Percentiles rank a stretch among this genome's conserved stretches.
Evolutionary conservation across 1,284 basidiomycete species (phyloP).

Genomic region (Quambalaria eucalypti): DNA sequence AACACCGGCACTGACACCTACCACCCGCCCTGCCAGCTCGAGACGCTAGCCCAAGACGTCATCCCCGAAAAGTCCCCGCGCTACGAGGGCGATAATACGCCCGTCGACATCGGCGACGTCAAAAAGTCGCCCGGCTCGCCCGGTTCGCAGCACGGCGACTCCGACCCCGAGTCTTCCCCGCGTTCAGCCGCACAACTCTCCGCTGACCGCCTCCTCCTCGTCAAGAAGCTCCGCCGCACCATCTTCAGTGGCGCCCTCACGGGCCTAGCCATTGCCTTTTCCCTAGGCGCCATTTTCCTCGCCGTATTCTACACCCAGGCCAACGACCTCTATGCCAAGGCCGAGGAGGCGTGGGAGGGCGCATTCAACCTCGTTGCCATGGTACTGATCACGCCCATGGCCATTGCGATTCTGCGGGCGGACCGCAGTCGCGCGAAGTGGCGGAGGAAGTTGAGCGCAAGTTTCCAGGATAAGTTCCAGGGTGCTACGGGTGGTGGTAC

Average conservation of each 20-base stretch:
- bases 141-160: no score
- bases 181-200: constrained; percentile 7
- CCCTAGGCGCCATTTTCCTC: constrained; percentile 40
- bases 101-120: no score
- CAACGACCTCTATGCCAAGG: constrained; percentile 52
- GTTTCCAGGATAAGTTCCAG: constrained; percentile 16
- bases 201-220: constrained; percentile 11
- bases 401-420: constrained; percentile 37
- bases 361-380: constrained; percentile 43
- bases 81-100: no score
- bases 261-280: constrained; percentile 32
- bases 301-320: constrained; percentile 49
- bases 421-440: constrained; percentile 37
- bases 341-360: constrained; percentile 45
- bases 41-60: not conserved
- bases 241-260: constrained; percentile 25
- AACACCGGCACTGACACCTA: no score
- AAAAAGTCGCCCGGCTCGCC: no score
- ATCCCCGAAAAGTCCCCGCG: not conserved
- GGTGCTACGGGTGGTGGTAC: not conserved
- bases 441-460: constrained; percentile 32
- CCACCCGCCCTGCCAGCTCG: not conserved
- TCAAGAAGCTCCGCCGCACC: constrained; percentile 27
- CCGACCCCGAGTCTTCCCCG: constrained; percentile 2
- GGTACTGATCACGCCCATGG: constrained; percentile 42